Conservation (phyloP, 139 green algal species). For the Coelastrella sp. region DNA sequence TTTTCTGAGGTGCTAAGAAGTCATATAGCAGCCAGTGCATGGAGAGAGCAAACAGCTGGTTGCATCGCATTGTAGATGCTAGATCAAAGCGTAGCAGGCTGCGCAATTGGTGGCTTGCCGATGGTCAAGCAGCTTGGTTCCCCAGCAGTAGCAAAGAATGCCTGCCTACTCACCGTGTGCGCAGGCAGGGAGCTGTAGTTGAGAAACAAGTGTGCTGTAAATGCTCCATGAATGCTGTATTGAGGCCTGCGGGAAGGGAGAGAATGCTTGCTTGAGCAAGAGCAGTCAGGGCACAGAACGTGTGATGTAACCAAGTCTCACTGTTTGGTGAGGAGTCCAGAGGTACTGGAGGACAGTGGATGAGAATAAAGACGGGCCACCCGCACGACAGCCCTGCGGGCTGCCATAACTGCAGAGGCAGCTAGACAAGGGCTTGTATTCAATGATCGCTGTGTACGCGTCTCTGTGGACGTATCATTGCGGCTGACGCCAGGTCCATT, state of each 20-base stretch:
- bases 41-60: not conserved
- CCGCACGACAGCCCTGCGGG: not conserved
- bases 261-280: not conserved
- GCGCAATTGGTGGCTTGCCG: too few species aligned
- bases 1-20: too few species aligned
- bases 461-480: too few species aligned
- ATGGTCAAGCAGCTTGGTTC: too few species aligned
- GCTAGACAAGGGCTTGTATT: not conserved
- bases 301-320: not conserved
- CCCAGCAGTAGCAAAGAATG: too few species aligned
- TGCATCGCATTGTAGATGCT: too few species aligned
- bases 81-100: too few species aligned
- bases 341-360: not conserved
- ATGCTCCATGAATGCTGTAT: not conserved
- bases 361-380: not conserved
- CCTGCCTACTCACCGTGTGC: slow-evolving; percentile 45
- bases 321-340: not conserved
- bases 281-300: too few species aligned
- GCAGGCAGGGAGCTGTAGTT: slow-evolving; percentile 16
- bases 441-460: too few species aligned
- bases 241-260: not conserved
- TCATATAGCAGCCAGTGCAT: not conserved
- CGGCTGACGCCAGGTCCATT: too few species aligned
- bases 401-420: not conserved
- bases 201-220: not conserved